phyloP scores from a whole-genome alignment of 2,329 filamentous ascomycete species.

The Alternaria novae-zelandiae region DNA sequence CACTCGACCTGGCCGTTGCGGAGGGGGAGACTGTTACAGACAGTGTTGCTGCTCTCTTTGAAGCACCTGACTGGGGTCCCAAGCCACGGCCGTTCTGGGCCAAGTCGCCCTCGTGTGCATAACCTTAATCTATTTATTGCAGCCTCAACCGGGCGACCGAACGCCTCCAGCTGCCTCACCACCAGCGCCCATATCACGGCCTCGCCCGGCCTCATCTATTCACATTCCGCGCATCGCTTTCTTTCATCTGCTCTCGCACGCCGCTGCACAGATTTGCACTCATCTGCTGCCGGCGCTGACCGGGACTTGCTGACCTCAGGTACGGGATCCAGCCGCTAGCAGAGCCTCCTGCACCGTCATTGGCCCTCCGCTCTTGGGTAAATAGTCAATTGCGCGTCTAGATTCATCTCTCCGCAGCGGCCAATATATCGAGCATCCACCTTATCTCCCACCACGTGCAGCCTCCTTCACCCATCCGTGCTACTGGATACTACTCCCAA shows the following conservation, averaged over 20 bases:
- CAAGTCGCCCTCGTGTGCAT: slow-evolving; percentile 11
- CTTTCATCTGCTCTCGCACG: background rate
- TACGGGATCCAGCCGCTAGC: slow-evolving; percentile 6
- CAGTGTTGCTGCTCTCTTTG: background rate
- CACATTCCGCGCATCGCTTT: background rate
- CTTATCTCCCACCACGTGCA: background rate
- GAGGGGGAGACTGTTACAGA: background rate
- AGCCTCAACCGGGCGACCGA: slow-evolving; percentile 9
- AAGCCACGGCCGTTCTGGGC: slow-evolving; percentile 12
- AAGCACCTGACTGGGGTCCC: slow-evolving; percentile 13
- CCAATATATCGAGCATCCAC: slow-evolving; percentile 23
- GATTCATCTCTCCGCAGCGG: slow-evolving; percentile 6
- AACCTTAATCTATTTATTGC: slow-evolving; percentile 29
- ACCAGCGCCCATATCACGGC: background rate
- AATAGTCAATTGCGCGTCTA: slow-evolving; percentile 7
- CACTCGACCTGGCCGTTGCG: slow-evolving; percentile 1
- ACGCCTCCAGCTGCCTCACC: slow-evolving; percentile 4
- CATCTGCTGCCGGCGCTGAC: slow-evolving; percentile 6
- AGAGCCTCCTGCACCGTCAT: background rate
- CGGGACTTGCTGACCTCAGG: background rate
- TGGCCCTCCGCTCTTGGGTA: slow-evolving; percentile 13
- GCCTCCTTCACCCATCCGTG: background rate
- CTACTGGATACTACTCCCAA: background rate
- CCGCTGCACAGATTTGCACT: slow-evolving; percentile 2
- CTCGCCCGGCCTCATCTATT: background rate